These are phyloP conservation scores for Fusarium sp. DNA, from an alignment of 2,329 filamentous ascomycete genomes.

Conservation along the genomic window DNA sequence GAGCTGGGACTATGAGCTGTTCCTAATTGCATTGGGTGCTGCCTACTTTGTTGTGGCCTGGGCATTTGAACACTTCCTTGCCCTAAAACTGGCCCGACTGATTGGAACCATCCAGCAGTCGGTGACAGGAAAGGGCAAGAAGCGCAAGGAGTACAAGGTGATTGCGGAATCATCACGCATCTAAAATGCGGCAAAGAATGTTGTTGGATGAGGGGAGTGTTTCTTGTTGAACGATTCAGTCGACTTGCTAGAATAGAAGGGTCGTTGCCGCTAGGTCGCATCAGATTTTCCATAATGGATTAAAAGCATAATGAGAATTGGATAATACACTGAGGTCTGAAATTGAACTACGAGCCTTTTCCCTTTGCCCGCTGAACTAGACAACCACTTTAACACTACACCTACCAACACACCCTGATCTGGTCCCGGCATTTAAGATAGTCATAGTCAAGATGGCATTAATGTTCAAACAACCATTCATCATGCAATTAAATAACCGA, in stretches of 20 bases:
- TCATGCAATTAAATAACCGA: too few species aligned
- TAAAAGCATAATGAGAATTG: neutral
- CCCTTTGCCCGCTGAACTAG: neutral
- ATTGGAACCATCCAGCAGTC: conserved; percentile 71
- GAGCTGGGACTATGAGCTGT: conserved; percentile 76
- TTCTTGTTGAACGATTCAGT: neutral
- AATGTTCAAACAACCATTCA: neutral
- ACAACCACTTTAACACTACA: neutral
- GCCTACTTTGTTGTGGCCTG: conserved; percentile 77
- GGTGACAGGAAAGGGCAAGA: conserved; percentile 73
- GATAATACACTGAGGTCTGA: neutral
- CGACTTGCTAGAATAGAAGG: neutral
- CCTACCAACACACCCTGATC: neutral
- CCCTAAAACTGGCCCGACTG: conserved; percentile 73
- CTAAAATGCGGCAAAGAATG: neutral
- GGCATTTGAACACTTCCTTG: conserved; percentile 75
- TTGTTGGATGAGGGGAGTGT: neutral
- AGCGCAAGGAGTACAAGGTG: conserved; percentile 88
- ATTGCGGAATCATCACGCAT: conserved; percentile 68
- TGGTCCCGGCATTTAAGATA: neutral
- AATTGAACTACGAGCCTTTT: neutral
- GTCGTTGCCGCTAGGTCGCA: neutral
- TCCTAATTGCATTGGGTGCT: conserved; percentile 76
- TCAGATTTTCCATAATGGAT: neutral
- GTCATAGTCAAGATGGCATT: neutral